Conservation (phyloP, 176 grass and related monocot genomes). For the maize (Zea mays) region Zm-B73-REFERENCE-NAM-5.0 NC_050098.1:37373001-37373500, state of each 20-base stretch:
- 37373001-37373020: constrained; percentile 81
- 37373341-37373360: constrained; percentile 59
- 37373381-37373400: constrained; percentile 98
- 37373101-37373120: constrained; percentile 77
- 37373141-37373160: constrained; percentile 98
- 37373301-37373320: constrained; percentile 20
- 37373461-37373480: constrained; percentile 22
- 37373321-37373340: constrained; percentile 47
- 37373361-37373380: constrained; percentile 82
- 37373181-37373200: constrained; percentile 90
- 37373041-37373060: constrained; percentile 81
- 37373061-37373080: constrained; percentile 89
- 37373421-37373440: constrained; percentile 27
- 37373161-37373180: constrained; percentile 96
- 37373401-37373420: constrained; percentile 18
- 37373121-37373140: constrained; percentile 94
- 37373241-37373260: constrained; percentile 44
- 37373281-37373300: constrained; percentile 25
- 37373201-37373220: constrained; percentile 98
- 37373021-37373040: constrained; percentile 76
- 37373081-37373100: constrained; percentile 79
- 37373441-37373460: constrained; percentile 15
- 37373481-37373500: constrained; percentile 69
- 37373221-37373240: constrained; percentile 81
- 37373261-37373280: constrained; percentile 17